phyloP scores from a whole-genome alignment of 257 asterid genomes.

The Ballota nigra region DNA sequence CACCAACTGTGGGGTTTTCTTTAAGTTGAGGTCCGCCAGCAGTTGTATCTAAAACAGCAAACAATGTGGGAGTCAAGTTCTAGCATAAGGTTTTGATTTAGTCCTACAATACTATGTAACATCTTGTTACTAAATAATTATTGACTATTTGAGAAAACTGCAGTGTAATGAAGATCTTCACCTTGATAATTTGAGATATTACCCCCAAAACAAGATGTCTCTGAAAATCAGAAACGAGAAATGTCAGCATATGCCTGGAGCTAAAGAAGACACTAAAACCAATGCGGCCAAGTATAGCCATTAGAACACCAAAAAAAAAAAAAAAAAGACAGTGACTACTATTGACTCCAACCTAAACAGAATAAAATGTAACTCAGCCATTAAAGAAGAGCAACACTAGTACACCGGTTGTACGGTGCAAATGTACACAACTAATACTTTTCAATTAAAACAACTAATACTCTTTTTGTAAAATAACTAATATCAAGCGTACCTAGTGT shows the following conservation, averaged over 20 bases:
- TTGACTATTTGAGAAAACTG: constrained; percentile 3
- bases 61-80: constrained; percentile 11
- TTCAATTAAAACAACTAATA: background rate
- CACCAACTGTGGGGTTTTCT: constrained; percentile 89
- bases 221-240: constrained; percentile 47
- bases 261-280: background rate
- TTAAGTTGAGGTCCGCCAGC: constrained; percentile 88
- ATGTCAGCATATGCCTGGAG: background rate
- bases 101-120: background rate
- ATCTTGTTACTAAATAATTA: background rate
- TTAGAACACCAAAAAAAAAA: background rate
- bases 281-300: background rate
- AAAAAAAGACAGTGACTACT: background rate
- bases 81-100: background rate
- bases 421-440: background rate
- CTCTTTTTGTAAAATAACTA: background rate
- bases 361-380: background rate
- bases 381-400: background rate
- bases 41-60: constrained; percentile 75
- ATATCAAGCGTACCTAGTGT: background rate
- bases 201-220: constrained; percentile 97
- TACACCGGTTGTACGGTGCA: background rate
- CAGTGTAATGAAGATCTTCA: constrained; percentile 25
- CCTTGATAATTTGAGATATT: constrained; percentile 98
- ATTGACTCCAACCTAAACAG: background rate